A percentile compares a stretch with the other conserved stretches of the same genome.
phyloP scores from a whole-genome alignment of 345 rosid species.

The Litchi chinensis region DNA sequence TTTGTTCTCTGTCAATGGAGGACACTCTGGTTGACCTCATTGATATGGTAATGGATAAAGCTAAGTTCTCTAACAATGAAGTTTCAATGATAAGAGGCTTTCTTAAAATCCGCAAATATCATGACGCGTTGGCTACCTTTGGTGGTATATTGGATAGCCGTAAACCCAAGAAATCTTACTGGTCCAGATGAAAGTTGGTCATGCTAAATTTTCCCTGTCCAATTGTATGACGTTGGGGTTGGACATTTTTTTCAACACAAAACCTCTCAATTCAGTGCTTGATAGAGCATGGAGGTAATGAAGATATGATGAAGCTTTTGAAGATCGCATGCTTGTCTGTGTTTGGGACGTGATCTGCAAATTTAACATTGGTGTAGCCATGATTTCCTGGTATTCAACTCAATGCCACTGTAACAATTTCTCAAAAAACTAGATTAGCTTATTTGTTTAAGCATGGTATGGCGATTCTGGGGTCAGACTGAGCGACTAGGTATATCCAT shows the following conservation, averaged over 20 bases:
- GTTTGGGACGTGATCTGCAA: neutral
- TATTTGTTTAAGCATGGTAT: neutral
- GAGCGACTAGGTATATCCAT: neutral
- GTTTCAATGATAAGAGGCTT: slow-evolving; percentile 70
- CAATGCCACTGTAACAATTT: neutral
- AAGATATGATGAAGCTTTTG: neutral
- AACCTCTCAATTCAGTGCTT: neutral
- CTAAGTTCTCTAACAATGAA: slow-evolving; percentile 56
- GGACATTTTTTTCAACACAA: neutral
- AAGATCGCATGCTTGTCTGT: neutral
- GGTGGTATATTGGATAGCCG: slow-evolving; percentile 54
- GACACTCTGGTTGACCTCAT: slow-evolving; percentile 63
- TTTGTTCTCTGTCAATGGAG: slow-evolving; percentile 66
- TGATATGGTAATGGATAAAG: slow-evolving; percentile 68
- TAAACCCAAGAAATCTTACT: slow-evolving; percentile 40
- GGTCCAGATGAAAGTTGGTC: slow-evolving; percentile 35
- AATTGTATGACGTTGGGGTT: neutral
- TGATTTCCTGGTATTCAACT: neutral
- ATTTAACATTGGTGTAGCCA: neutral
- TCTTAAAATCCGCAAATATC: slow-evolving; percentile 66
- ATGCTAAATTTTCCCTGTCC: neutral
- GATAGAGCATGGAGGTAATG: neutral
- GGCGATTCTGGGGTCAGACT: neutral
- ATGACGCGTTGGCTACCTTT: slow-evolving; percentile 71
- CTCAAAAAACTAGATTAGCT: neutral